Evolutionary conservation across 1,284 basidiomycete genomes (phyloP).

Genomic region (Boletus mariae): DNA sequence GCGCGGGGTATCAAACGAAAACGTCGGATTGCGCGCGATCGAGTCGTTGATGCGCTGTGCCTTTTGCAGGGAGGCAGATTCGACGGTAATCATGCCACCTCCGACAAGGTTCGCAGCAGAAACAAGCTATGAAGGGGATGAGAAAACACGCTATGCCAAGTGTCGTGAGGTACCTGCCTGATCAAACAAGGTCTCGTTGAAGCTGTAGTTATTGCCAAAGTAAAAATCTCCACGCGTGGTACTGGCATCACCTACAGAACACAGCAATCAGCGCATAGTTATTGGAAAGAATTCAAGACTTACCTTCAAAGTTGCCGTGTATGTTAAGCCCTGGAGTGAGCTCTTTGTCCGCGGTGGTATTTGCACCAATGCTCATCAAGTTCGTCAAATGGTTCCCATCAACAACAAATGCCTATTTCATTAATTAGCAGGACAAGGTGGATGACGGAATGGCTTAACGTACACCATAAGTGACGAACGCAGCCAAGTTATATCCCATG

Average conservation of each 20-base stretch:
- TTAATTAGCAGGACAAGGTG: not conserved
- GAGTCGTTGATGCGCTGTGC: slow-evolving; percentile 22
- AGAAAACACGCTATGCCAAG: not conserved
- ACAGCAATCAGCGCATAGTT: not conserved
- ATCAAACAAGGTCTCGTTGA: slow-evolving; percentile 30
- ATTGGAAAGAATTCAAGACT: not conserved
- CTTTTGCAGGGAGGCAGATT: slow-evolving; percentile 20
- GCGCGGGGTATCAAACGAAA: slow-evolving; percentile 22
- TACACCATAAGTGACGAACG: slow-evolving; percentile 26
- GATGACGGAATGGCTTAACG: not conserved
- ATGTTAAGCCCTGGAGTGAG: slow-evolving; percentile 19
- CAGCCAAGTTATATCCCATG: slow-evolving; percentile 24
- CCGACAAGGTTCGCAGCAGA: slow-evolving; percentile 18
- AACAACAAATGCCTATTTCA: slow-evolving; percentile 19
- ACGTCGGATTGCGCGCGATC: slow-evolving; percentile 27
- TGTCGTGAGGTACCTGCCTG: slow-evolving; percentile 3
- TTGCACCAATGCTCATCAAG: slow-evolving; percentile 28
- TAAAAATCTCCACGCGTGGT: slow-evolving; percentile 28
- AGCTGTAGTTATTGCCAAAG: slow-evolving; percentile 27
- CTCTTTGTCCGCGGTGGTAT: slow-evolving; percentile 17
- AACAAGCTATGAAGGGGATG: slow-evolving; percentile 11
- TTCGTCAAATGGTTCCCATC: slow-evolving; percentile 30
- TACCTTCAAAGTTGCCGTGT: slow-evolving; percentile 26
- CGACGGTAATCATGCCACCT: slow-evolving; percentile 15
- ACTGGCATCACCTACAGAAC: slow-evolving; percentile 23